Base-by-base conservation (phyloP, 2,329 filamentous ascomycete genomes). In the Mycosphaerella sp. region DNA sequence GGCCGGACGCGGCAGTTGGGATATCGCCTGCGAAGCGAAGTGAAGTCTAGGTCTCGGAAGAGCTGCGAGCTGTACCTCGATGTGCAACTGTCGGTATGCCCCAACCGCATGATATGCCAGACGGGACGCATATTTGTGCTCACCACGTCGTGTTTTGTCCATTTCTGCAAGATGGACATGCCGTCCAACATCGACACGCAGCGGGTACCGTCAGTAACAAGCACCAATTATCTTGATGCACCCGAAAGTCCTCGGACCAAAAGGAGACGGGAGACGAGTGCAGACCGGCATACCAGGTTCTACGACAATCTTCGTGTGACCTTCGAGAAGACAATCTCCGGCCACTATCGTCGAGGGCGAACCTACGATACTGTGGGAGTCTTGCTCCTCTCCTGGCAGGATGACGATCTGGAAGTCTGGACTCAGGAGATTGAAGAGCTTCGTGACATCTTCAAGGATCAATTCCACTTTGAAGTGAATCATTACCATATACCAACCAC, bases 291-390 rank as follows among this genome's bases (percentile, higher is more conserved):
- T 6, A 32, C 21, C 12, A 28, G 43, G 9, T 21, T 40, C n/a
- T 50, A 48, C 21, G 21, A 42, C 12, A 16, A 48, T 17, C 21
- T 51, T 13, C 43, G 49, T 25, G 37, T 46, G 21, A 44, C 32
- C 8, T 34, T 41, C 10, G 37, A 44, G 35, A 54, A 47, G 13
- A 47, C 51, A 8, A 43, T 54, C 25, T 14, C 21, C 9, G 52
- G 52, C 18, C 46, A 41, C 16, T 50, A 54, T 18, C 52, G 52
- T 32, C 36, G 42, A 34, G 41, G 47, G 13, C 16, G 25, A 8
- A 25, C 32, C 2, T 54, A 50, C 48, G 52, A 54, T 13, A 21
- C 37, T 5, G 52, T 54, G 10, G 52, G 52, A 16, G 47, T 51
- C 4, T 47, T 54, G 13, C 37, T 54, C 10, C 10, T 54, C 27